These are phyloP conservation scores for Coemansia sp. DNA, from an alignment of 192 early-diverging fungal species.

Conservation along the genomic window DNA sequence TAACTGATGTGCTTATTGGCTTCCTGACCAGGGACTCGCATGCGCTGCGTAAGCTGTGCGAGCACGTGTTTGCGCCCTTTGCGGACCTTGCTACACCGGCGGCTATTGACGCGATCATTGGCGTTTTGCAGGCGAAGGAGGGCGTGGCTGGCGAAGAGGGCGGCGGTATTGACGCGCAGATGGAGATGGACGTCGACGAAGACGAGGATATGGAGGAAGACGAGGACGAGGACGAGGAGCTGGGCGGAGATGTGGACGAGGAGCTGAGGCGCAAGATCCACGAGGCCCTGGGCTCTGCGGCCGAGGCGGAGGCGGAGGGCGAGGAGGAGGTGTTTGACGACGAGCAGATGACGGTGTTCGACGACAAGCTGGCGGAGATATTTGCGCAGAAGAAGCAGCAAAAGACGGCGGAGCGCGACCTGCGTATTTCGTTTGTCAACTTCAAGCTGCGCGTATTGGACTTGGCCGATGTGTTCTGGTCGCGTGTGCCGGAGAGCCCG, in stretches of 20 bases:
- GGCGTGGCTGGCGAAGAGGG: constrained; percentile 60
- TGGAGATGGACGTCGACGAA: constrained; percentile 47
- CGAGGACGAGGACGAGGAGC: constrained; percentile 51
- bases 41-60: constrained; percentile 71
- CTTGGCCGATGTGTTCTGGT: constrained; percentile 76
- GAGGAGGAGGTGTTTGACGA: constrained; percentile 72
- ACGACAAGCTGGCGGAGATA: constrained; percentile 91
- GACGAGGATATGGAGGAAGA: constrained; percentile 54
- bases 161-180: constrained; percentile 58
- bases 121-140: constrained; percentile 66
- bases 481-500: constrained; percentile 65
- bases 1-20: constrained; percentile 88
- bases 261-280: constrained; percentile 73
- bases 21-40: constrained; percentile 84
- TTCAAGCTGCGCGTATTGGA: constrained; percentile 91
- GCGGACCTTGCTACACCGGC: constrained; percentile 71
- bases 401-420: constrained; percentile 80
- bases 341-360: constrained; percentile 88
- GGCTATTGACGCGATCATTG: constrained; percentile 73
- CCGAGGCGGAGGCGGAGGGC: constrained; percentile 27
- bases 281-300: constrained; percentile 62
- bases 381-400: constrained; percentile 81
- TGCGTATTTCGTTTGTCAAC: constrained; percentile 78
- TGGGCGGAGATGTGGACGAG: constrained; percentile 66
- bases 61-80: constrained; percentile 86